Conservation (phyloP, 768 basidiomycete genomes). For the Cystobasidium ongulense region DNA sequence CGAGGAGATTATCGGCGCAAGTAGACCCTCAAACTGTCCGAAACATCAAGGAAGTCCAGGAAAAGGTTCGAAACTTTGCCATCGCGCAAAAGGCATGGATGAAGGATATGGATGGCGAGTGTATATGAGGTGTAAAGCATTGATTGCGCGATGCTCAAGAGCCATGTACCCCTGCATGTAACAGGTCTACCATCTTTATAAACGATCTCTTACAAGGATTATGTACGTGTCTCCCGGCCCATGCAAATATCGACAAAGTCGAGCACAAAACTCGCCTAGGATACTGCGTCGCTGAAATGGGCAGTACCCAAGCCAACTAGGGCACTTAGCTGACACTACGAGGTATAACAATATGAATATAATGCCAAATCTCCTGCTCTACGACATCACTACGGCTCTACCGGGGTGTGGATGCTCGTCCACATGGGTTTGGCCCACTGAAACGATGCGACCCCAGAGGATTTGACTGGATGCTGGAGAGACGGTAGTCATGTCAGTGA, state of each 20-base stretch:
- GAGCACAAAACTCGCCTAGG: background rate
- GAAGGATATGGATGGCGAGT: conserved; percentile 36
- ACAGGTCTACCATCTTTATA: too few species aligned
- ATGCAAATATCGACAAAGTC: background rate
- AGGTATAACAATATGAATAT: background rate
- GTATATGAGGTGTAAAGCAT: too few species aligned
- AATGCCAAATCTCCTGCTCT: background rate
- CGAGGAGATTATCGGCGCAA: conserved; percentile 27
- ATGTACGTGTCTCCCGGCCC: conserved; percentile 28
- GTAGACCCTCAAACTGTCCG: conserved; percentile 32
- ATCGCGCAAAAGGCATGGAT: conserved; percentile 32
- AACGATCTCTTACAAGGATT: too few species aligned
- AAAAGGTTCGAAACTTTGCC: conserved; percentile 34
- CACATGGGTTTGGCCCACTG: background rate
- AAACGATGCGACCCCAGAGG: conserved; percentile 3
- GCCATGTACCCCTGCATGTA: too few species aligned
- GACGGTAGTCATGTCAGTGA: background rate
- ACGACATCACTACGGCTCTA: conserved; percentile 24
- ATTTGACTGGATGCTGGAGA: conserved; percentile 31
- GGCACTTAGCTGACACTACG: conserved; percentile 25
- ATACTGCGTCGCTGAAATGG: background rate
- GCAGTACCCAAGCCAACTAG: background rate
- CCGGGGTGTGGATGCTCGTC: conserved; percentile 11
- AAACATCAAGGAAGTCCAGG: conserved; percentile 35
- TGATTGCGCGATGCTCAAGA: too few species aligned